phyloP scores from a whole-genome alignment of 1,284 basidiomycete species.

The Neonothopanus nambi region DNA sequence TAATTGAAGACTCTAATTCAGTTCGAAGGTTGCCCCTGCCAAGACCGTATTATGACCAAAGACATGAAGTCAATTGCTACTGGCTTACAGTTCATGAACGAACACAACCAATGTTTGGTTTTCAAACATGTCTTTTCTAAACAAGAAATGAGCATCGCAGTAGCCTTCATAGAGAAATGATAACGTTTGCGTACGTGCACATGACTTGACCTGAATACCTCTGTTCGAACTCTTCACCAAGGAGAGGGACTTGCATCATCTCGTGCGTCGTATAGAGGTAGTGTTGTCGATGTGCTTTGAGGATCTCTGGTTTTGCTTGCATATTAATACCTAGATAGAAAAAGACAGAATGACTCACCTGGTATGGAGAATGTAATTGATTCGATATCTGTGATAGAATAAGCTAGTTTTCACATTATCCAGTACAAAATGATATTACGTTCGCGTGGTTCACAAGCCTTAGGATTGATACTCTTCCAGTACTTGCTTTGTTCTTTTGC shows the following conservation, averaged over 20 bases:
- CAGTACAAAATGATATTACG: constrained; percentile 48
- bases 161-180: constrained; percentile 12
- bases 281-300: constrained; percentile 83
- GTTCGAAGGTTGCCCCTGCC: constrained; percentile 84
- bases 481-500: constrained; percentile 85
- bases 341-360: constrained; percentile 42
- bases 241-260: constrained; percentile 81
- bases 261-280: constrained; percentile 72
- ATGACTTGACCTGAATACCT: constrained; percentile 80
- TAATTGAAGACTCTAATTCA: constrained; percentile 72
- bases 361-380: constrained; percentile 65
- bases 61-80: constrained; percentile 1
- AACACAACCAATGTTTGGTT: constrained; percentile 78
- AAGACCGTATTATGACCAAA: background rate
- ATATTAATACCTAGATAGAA: constrained; percentile 5
- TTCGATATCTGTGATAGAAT: constrained; percentile 47
- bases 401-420: constrained; percentile 2
- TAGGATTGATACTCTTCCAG: constrained; percentile 86
- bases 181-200: constrained; percentile 66
- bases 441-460: constrained; percentile 77
- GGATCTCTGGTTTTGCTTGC: constrained; percentile 56
- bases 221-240: constrained; percentile 62
- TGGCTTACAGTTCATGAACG: constrained; percentile 88
- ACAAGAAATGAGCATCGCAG: constrained; percentile 3
- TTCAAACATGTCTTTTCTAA: constrained; percentile 65